These are phyloP conservation scores for Tarenaya hassleriana DNA, from an alignment of 345 rosid genomes.

Conservation along the genomic window DNA sequence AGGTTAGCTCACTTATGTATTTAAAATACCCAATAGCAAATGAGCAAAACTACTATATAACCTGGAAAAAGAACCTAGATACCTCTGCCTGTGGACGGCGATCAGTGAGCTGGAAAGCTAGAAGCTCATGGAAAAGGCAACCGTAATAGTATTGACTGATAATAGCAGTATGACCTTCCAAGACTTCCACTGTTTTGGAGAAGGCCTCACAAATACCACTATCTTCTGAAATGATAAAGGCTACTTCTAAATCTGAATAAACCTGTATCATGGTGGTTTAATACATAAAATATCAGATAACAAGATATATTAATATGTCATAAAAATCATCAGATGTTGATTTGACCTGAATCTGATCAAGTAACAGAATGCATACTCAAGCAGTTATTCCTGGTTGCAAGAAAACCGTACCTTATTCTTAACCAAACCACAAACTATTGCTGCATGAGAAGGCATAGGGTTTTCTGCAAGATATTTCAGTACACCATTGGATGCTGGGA, in stretches of 20 bases:
- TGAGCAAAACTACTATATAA: no score
- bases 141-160: constrained; percentile 72
- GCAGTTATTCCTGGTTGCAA: background rate
- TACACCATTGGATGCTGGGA: constrained; percentile 63
- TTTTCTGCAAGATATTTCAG: constrained; percentile 53
- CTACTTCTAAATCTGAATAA: constrained; percentile 78
- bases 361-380: background rate
- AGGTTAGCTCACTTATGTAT: no score
- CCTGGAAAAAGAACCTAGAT: background rate
- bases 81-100: constrained; percentile 56
- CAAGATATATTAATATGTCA: background rate
- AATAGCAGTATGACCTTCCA: constrained; percentile 59
- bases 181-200: constrained; percentile 66
- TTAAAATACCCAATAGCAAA: no score
- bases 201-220: constrained; percentile 53
- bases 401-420: constrained; percentile 53
- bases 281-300: background rate
- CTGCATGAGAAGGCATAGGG: constrained; percentile 59
- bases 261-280: constrained; percentile 39
- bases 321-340: background rate
- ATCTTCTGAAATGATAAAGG: constrained; percentile 72
- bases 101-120: constrained; percentile 69
- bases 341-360: constrained; percentile 8
- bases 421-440: constrained; percentile 64
- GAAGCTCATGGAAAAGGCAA: constrained; percentile 69